Evolutionary conservation across 345 rosid species (phyloP).

Genomic region (Physaria fendleri): DNA sequence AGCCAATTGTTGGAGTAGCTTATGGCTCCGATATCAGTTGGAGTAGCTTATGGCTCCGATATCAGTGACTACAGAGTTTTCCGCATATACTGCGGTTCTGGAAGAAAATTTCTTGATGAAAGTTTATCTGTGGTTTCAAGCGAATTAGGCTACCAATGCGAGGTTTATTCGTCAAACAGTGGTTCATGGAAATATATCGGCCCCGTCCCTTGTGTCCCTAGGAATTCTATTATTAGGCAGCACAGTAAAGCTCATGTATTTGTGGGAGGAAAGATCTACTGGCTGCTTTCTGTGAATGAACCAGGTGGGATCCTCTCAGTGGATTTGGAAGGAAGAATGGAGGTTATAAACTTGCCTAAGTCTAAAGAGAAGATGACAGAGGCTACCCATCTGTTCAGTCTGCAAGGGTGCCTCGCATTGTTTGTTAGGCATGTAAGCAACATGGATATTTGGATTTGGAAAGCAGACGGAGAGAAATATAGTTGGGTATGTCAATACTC

Average conservation of each 20-base stretch:
- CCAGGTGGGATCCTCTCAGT: constrained; percentile 4
- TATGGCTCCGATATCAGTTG: constrained; percentile 25
- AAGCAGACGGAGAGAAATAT: background rate
- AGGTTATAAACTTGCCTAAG: background rate
- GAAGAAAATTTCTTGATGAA: background rate
- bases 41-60: too few relatives aligned
- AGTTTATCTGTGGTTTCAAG: background rate
- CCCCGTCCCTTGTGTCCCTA: constrained; percentile 23
- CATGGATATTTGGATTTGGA: constrained; percentile 25
- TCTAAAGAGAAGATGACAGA: constrained; percentile 2
- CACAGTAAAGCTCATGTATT: constrained; percentile 9
- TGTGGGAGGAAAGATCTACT: constrained; percentile 24
- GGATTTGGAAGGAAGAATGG: constrained; percentile 9
- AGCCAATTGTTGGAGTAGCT: constrained; percentile 31
- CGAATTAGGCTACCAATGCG: constrained; percentile 7
- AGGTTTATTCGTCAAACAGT: constrained; percentile 31
- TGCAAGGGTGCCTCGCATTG: constrained; percentile 19
- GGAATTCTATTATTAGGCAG: background rate
- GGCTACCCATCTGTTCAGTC: background rate
- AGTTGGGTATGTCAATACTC: constrained; percentile 22
- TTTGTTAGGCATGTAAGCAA: background rate
- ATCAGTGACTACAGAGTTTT: constrained; percentile 28
- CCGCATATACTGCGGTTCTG: constrained; percentile 18
- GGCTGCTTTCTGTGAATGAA: constrained; percentile 23
- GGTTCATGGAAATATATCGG: constrained; percentile 34